Evolutionary conservation across 441 rosid genomes (phyloP).

Genomic region (Populus hybrid): DNA sequence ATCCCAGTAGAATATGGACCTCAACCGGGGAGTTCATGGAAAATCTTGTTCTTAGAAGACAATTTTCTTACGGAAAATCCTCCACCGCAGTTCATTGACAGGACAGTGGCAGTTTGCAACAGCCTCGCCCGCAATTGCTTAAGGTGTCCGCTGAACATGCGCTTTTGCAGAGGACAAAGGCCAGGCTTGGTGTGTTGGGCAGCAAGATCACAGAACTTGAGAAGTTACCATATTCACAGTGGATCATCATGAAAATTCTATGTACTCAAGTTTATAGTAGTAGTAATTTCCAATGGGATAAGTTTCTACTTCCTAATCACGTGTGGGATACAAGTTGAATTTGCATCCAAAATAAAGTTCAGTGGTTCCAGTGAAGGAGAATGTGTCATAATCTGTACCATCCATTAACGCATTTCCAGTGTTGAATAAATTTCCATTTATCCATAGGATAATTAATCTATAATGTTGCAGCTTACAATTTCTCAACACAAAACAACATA

Average conservation of each 20-base stretch:
- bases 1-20: constrained; percentile 42
- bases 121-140: constrained; percentile 54
- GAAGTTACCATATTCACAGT: neutral
- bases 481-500: neutral
- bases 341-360: neutral
- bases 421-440: neutral
- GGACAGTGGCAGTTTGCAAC: constrained; percentile 31
- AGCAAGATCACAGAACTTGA: neutral
- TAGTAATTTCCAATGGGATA: neutral
- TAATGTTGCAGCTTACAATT: neutral
- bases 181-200: constrained; percentile 35
- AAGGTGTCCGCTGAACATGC: constrained; percentile 27
- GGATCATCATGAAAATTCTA: neutral
- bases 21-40: constrained; percentile 46
- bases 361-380: neutral
- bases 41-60: constrained; percentile 42
- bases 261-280: neutral
- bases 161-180: constrained; percentile 50
- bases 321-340: neutral
- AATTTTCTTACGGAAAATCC: constrained; percentile 49
- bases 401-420: neutral
- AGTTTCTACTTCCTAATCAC: neutral
- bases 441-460: neutral
- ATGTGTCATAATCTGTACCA: neutral
- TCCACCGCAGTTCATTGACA: constrained; percentile 33